These are phyloP conservation scores for Chenopodium album DNA, from an alignment of 148 eudicot species.

Conservation along the genomic window DNA sequence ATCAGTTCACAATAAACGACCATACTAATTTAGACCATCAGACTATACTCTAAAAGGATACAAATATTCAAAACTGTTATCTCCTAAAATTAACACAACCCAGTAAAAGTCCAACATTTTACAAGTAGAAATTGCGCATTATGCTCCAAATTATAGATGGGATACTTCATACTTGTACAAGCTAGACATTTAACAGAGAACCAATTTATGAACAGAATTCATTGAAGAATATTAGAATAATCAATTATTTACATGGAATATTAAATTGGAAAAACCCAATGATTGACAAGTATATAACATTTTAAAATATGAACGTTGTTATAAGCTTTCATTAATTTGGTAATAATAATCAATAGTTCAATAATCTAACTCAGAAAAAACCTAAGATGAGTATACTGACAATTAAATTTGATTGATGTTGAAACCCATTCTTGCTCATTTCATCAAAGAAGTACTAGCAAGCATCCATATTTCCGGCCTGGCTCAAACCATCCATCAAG, in stretches of 20 bases:
- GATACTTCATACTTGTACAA: neutral
- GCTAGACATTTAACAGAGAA: neutral
- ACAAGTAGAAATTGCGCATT: neutral
- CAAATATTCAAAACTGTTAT: no score
- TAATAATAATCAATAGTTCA: no score
- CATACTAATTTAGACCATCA: no score
- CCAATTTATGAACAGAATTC: neutral
- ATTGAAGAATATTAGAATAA: neutral
- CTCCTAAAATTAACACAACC: no score
- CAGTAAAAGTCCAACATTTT: neutral
- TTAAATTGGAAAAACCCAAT: neutral
- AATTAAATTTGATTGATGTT: no score
- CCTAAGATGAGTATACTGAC: no score
- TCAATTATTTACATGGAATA: neutral
- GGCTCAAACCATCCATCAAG: constrained; percentile 83
- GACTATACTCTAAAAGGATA: no score
- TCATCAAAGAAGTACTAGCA: constrained; percentile 74
- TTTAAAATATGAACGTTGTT: no score
- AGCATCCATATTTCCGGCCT: constrained; percentile 79
- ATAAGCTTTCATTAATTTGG: no score
- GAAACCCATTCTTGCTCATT: constrained; percentile 61
- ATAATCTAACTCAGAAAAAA: no score
- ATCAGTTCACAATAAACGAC: no score
- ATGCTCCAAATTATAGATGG: neutral
- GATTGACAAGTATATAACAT: no score